Conservation (phyloP, 108 stramenopile species). For the Stephanodiscus triporus region DNA sequence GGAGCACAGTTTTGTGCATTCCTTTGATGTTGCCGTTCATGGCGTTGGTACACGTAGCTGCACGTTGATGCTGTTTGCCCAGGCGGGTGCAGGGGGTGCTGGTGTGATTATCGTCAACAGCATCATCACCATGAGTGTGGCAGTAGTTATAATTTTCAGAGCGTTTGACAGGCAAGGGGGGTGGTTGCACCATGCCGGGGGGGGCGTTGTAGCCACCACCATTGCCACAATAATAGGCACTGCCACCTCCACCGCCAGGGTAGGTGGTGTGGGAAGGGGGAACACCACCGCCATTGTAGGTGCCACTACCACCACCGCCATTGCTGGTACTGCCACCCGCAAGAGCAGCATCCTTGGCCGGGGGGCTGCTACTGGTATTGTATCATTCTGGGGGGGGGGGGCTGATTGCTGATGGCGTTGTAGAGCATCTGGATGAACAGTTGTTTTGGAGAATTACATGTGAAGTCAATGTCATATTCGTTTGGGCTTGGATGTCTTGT, state of each 20-base stretch:
- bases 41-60: neutral
- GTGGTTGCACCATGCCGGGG: neutral
- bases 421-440: too few relatives aligned
- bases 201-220: neutral
- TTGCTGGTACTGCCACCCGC: neutral
- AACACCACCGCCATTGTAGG: neutral
- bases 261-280: too few relatives aligned
- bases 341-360: too few relatives aligned
- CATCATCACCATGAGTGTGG: neutral
- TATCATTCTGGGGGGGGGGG: too few relatives aligned
- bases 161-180: too few relatives aligned
- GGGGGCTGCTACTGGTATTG: too few relatives aligned
- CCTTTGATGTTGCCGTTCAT: neutral
- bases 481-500: too few relatives aligned
- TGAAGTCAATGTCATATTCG: too few relatives aligned
- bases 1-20: neutral
- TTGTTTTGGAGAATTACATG: too few relatives aligned
- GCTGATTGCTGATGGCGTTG: too few relatives aligned
- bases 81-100: neutral
- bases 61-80: neutral
- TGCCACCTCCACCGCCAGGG: neutral
- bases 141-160: conserved; percentile 3
- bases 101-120: neutral
- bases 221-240: neutral
- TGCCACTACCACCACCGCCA: neutral